Percentiles rank a stretch among this genome's conserved stretches.
phyloP scores from a whole-genome alignment of 371 early-diverging fungal genomes.

The Syncephalastrum monosporum region DNA sequence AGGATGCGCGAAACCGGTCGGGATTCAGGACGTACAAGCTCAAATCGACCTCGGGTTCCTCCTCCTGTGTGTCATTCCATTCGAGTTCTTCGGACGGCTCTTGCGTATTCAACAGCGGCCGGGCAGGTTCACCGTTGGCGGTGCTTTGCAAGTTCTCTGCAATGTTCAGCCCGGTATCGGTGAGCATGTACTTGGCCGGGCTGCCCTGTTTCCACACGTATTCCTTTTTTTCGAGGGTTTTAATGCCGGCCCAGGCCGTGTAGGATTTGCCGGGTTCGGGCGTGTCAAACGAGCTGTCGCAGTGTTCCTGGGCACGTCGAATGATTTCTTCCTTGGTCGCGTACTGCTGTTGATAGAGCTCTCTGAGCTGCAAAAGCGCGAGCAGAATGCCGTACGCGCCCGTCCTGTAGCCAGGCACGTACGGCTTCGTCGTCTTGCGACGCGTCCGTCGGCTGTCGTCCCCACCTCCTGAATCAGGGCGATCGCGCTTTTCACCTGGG shows the following conservation, averaged over 20 bases:
- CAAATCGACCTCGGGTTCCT: constrained; percentile 12
- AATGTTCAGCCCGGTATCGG: constrained; percentile 70
- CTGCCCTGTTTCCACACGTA: constrained; percentile 65
- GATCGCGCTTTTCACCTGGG: too few relatives aligned
- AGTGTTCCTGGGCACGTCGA: constrained; percentile 57
- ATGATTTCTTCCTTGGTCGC: constrained; percentile 60
- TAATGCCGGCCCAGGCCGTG: constrained; percentile 81
- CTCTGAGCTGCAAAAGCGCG: constrained; percentile 55
- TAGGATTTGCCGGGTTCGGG: constrained; percentile 55
- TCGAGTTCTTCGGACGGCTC: not conserved
- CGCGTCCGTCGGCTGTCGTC: constrained; percentile 11
- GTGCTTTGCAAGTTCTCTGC: constrained; percentile 50
- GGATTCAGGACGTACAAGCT: constrained; percentile 20
- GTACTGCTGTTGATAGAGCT: constrained; percentile 16
- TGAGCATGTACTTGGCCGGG: constrained; percentile 67
- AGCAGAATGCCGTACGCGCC: constrained; percentile 88
- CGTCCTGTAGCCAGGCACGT: constrained; percentile 82
- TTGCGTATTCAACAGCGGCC: not conserved
- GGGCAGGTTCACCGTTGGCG: not conserved
- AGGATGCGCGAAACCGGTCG: not conserved
- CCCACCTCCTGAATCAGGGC: too few relatives aligned
- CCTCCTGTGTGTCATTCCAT: not conserved
- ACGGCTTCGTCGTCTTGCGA: constrained; percentile 35
- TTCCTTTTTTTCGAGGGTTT: constrained; percentile 65
- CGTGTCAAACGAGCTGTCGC: constrained; percentile 67